A percentile compares a stretch with the other conserved stretches of the same genome.
These are phyloP conservation scores for Colletotrichum tamarilloi DNA, from an alignment of 2,329 filamentous ascomycete species.

Conservation along the genomic window DNA sequence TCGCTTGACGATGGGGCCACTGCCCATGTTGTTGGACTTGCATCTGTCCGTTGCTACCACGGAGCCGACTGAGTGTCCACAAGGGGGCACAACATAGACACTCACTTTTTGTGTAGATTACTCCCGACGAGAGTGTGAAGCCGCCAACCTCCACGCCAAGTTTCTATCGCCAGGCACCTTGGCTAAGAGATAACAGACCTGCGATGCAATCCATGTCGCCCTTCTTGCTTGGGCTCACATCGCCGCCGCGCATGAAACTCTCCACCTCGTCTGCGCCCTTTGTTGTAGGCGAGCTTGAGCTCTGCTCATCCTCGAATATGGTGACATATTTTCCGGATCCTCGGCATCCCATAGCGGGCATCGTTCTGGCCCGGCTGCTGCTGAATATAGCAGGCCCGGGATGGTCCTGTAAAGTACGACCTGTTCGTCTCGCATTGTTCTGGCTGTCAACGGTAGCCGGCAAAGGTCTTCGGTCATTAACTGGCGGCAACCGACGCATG, in stretches of 20 bases:
- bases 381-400: slow-evolving; percentile 47
- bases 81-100: background rate
- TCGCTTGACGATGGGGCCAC: background rate
- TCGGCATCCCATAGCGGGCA: slow-evolving; percentile 48
- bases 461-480: slow-evolving; percentile 47
- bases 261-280: slow-evolving; percentile 70
- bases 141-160: slow-evolving; percentile 10
- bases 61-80: background rate
- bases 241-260: slow-evolving; percentile 75
- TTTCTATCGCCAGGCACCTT: slow-evolving; percentile 85
- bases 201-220: slow-evolving; percentile 90
- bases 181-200: slow-evolving; percentile 87
- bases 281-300: slow-evolving; percentile 28
- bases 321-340: slow-evolving; percentile 48
- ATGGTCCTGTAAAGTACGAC: slow-evolving; percentile 54
- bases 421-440: slow-evolving; percentile 53
- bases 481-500: slow-evolving; percentile 42
- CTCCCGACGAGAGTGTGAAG: background rate
- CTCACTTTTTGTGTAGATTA: background rate
- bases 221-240: slow-evolving; percentile 76
- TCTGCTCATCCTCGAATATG: slow-evolving; percentile 65
- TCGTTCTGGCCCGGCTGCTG: slow-evolving; percentile 52
- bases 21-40: background rate
- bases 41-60: background rate
- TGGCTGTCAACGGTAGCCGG: slow-evolving; percentile 45